Conservation (phyloP, 2,329 filamentous ascomycete genomes). For the Fonsecaea monophora region DNA sequence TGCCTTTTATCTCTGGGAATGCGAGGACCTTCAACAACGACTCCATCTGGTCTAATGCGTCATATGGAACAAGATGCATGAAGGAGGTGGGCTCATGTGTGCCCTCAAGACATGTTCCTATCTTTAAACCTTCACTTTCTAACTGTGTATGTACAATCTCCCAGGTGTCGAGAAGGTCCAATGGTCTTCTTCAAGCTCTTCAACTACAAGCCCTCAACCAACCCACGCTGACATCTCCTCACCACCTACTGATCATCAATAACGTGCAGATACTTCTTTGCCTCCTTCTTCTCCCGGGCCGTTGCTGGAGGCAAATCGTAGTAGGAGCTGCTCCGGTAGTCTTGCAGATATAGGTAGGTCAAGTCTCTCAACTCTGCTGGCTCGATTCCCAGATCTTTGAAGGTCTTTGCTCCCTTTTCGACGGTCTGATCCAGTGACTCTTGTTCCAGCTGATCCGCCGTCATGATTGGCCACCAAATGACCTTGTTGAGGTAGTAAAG, state of each 20-base stretch:
- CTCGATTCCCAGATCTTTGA: slow-evolving; percentile 89
- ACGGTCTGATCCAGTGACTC: slow-evolving; percentile 94
- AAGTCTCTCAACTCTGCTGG: slow-evolving; percentile 83
- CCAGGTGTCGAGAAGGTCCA: not conserved
- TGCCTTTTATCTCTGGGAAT: no score
- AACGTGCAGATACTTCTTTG: slow-evolving; percentile 97
- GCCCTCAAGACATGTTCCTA: not conserved
- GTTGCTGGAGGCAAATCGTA: slow-evolving; percentile 95
- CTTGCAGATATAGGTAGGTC: slow-evolving; percentile 94
- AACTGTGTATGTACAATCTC: slow-evolving; percentile 14
- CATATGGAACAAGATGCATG: not conserved
- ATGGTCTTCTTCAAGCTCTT: not conserved
- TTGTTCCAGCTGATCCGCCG: slow-evolving; percentile 83
- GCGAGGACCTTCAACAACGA: no score
- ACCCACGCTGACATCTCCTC: not conserved
- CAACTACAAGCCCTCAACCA: not conserved
- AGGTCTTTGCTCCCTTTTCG: slow-evolving; percentile 90
- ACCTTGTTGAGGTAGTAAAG: slow-evolving; percentile 77
- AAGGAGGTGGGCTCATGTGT: not conserved
- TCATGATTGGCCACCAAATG: slow-evolving; percentile 84
- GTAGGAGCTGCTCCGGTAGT: slow-evolving; percentile 84
- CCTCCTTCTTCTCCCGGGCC: slow-evolving; percentile 90
- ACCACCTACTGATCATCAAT: slow-evolving; percentile 74
- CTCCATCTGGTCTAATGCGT: no score
- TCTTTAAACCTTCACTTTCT: not conserved